Conservation (phyloP, 1,139 yeast species). For the Taphrina deformans region DNA sequence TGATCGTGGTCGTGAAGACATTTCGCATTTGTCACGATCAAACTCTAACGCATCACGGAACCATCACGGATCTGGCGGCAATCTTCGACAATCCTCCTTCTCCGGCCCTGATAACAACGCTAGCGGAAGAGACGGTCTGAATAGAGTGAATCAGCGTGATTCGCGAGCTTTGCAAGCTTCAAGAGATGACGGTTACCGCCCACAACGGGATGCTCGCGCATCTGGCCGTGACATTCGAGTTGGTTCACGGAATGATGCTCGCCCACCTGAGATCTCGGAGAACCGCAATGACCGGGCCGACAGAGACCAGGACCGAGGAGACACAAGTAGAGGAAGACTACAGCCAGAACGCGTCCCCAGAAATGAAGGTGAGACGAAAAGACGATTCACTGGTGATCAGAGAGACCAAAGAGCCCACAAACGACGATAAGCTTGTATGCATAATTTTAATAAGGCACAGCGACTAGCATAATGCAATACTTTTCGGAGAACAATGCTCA, state of each 20-base stretch:
- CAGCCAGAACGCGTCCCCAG: background rate
- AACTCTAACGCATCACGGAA: background rate
- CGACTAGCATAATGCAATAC: background rate
- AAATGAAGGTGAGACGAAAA: background rate
- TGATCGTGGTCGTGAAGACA: background rate
- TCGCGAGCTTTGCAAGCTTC: background rate
- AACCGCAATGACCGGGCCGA: background rate
- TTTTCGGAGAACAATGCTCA: too few species aligned
- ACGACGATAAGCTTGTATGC: background rate
- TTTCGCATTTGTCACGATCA: background rate
- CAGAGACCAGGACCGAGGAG: background rate
- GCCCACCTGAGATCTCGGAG: background rate
- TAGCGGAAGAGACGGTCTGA: background rate
- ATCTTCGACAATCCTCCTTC: background rate
- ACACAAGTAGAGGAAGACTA: background rate
- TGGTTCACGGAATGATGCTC: background rate
- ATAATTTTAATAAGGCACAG: background rate
- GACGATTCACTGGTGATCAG: background rate
- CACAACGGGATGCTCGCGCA: background rate
- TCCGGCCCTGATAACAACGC: background rate
- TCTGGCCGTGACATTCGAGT: background rate
- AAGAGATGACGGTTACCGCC: background rate
- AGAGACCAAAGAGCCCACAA: background rate
- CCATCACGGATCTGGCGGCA: background rate
- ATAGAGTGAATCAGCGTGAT: background rate